These are phyloP conservation scores for Vigna nakashimae DNA, from an alignment of 306 rosid species.

Conservation along the genomic window DNA sequence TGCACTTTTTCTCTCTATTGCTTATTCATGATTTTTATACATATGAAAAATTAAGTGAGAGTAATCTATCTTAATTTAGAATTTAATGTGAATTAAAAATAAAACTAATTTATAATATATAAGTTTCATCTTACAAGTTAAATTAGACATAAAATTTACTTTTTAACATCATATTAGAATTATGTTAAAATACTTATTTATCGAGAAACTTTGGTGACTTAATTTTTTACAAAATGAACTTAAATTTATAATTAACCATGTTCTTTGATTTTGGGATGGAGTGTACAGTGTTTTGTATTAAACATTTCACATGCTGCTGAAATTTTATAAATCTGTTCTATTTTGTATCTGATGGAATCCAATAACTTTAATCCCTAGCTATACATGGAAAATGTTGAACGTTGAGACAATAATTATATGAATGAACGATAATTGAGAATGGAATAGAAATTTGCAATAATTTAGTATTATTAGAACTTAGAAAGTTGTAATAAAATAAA, in stretches of 20 bases:
- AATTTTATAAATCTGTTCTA: no score
- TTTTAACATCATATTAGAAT: no score
- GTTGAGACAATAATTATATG: background rate
- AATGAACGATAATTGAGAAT: background rate
- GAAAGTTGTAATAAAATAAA: conserved; percentile 1
- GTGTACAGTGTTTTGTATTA: no score
- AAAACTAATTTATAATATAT: no score
- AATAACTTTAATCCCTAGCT: background rate
- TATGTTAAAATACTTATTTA: no score
- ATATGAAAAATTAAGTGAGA: background rate
- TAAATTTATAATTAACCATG: background rate
- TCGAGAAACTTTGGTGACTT: background rate
- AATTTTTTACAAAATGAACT: background rate
- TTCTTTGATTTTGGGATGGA: no score
- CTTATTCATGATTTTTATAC: background rate
- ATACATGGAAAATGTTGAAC: background rate
- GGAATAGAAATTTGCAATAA: background rate
- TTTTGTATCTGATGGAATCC: background rate
- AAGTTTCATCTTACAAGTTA: no score
- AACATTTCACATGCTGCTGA: no score
- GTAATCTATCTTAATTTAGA: background rate
- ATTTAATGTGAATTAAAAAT: no score
- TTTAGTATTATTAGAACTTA: conserved; percentile 19
- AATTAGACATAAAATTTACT: no score
- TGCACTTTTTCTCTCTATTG: background rate